phyloP scores from a whole-genome alignment of 208 protist genomes.

The Trypanosoma avium region DNA sequence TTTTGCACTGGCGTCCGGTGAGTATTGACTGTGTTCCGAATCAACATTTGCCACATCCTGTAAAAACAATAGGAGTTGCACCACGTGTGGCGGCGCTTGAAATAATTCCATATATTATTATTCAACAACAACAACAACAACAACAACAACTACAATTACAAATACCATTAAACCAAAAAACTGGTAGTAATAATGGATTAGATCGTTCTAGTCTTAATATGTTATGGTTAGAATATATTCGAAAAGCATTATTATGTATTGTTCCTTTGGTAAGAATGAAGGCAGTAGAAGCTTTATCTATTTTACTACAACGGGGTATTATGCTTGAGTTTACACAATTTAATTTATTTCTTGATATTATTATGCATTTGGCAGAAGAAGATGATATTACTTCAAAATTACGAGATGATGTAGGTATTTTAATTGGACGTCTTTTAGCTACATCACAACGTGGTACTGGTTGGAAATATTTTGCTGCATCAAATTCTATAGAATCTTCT shows the following conservation, averaged over 20 bases:
- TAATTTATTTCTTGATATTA: slow-evolving; percentile 20
- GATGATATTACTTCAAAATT: slow-evolving; percentile 19
- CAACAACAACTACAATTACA: background rate
- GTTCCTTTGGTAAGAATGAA: slow-evolving; percentile 24
- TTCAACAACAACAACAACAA: slow-evolving; percentile 2
- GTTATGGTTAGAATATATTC: slow-evolving; percentile 30
- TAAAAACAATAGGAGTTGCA: slow-evolving; percentile 36
- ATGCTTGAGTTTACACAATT: slow-evolving; percentile 9
- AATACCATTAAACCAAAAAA: background rate
- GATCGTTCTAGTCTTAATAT: background rate
- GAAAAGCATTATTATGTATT: slow-evolving; percentile 26
- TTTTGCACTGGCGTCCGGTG: slow-evolving; percentile 36
- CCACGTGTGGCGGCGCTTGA: slow-evolving; percentile 42
- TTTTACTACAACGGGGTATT: slow-evolving; percentile 22
- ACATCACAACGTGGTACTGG: slow-evolving; percentile 32
- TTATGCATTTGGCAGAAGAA: slow-evolving; percentile 17
- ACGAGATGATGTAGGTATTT: slow-evolving; percentile 35
- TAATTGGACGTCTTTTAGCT: slow-evolving; percentile 45
- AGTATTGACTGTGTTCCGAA: slow-evolving; percentile 35
- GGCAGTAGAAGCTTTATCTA: slow-evolving; percentile 19
- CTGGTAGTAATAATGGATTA: background rate
- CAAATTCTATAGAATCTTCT: slow-evolving; percentile 36
- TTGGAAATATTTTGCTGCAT: slow-evolving; percentile 52
- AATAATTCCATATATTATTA: slow-evolving; percentile 31
- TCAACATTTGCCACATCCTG: slow-evolving; percentile 55